Percentiles rank a stretch among this genome's conserved stretches.
phyloP scores from a whole-genome alignment of 352 stramenopile species.

The Phytophthora quininea region DNA sequence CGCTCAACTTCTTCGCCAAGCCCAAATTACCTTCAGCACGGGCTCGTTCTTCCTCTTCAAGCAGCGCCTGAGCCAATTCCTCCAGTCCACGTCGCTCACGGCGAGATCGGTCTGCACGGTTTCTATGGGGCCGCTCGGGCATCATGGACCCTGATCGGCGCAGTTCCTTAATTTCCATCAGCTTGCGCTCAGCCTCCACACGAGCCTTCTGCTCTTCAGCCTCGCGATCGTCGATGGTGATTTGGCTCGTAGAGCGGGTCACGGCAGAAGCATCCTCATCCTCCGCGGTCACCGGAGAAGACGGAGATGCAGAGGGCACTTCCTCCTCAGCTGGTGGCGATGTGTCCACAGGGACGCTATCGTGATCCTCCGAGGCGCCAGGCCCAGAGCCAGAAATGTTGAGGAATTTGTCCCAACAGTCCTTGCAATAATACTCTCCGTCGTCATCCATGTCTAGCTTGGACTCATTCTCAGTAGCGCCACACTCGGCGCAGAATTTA shows the following conservation, averaged over 20 bases:
- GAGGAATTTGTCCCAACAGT: slow-evolving; percentile 89
- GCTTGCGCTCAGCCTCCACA: slow-evolving; percentile 78
- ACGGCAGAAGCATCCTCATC: slow-evolving; percentile 31
- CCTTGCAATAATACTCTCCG: slow-evolving; percentile 87
- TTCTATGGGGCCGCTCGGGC: slow-evolving; percentile 69
- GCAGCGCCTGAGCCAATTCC: slow-evolving; percentile 76
- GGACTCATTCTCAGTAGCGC: slow-evolving; percentile 74
- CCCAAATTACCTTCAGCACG: slow-evolving; percentile 76
- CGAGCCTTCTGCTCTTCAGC: slow-evolving; percentile 79
- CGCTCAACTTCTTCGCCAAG: slow-evolving; percentile 79
- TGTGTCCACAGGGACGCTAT: neutral
- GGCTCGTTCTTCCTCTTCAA: slow-evolving; percentile 82
- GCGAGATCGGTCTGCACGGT: slow-evolving; percentile 59
- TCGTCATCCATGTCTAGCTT: slow-evolving; percentile 85
- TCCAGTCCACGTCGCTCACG: slow-evolving; percentile 79
- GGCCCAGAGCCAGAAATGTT: slow-evolving; percentile 45
- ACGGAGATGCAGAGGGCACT: slow-evolving; percentile 20
- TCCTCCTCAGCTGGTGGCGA: slow-evolving; percentile 11
- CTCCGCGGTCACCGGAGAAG: slow-evolving; percentile 18
- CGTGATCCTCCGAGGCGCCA: slow-evolving; percentile 1
- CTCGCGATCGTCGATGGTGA: slow-evolving; percentile 61
- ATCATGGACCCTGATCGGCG: slow-evolving; percentile 67
- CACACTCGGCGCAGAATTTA: slow-evolving; percentile 86
- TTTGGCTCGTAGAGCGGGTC: slow-evolving; percentile 34
- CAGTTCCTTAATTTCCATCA: slow-evolving; percentile 84